Base-by-base conservation (phyloP, 2,329 filamentous ascomycete genomes). In the Trichoderma sp. region DNA sequence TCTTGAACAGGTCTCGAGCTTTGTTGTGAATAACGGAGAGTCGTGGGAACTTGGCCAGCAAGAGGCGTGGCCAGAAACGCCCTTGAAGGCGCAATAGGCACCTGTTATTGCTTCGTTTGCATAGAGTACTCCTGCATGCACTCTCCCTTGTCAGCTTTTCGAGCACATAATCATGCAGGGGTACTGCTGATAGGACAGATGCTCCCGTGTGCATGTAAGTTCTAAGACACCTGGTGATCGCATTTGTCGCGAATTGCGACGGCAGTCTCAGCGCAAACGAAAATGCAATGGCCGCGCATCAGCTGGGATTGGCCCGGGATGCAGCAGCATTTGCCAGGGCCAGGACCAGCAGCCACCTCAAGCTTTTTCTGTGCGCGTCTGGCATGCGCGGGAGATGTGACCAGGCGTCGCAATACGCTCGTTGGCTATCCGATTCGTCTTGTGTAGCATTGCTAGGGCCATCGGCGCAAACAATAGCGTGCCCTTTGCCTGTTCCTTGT, bases 231-330 rank as follows among this genome's bases (percentile, higher is more conserved):
- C 13, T 10, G 52, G 35, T n/a, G 39, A 59, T 54, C 29, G 53
- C 64, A 57, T 57, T 58, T 50, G 65, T 67, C 65, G 65, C 57
- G 17, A 35, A 61, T 56, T 57, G 57, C 48, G 64, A 66, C 53
- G 42, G 54, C 22, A 52, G 27, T 32, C 35, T 64, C 48, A 42
- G 34, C 61, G 29, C 64, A 58, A 58, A 66, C 53, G 53, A 59
- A 27, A 42, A 39, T 48, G 35, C 48, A 27, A 48, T 27, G n/a
- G n/a, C 25, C 19, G 52, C 61, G 25, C 35, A 29, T 54, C 5
- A 15, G 19, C 19, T 9, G 34, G 32, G 6, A 50, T 25, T 56
- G 37, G 48, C 32, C 37, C 52, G 67, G 67, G 67, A 68, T 35
- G 59, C 32, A 34, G 54, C 67, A 60, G 2, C 53, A 17, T 29